Conservation (phyloP, 2,329 filamentous ascomycete species). For the Microcyclospora pomicola region DNA sequence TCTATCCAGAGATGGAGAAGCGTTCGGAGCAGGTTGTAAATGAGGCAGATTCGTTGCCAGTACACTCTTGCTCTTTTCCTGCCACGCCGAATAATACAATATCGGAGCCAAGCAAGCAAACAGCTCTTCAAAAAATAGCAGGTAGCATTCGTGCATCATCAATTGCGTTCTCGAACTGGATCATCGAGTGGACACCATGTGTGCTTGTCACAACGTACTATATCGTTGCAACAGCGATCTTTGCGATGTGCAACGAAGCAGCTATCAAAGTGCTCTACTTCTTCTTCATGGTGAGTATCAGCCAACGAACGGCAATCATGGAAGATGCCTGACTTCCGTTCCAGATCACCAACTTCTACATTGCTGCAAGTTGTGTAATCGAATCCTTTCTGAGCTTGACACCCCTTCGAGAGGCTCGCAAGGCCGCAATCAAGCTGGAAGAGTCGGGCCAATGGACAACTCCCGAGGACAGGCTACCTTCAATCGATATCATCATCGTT, state of each 20-base stretch:
- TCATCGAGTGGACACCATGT: conserved; percentile 18
- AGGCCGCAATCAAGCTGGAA: conserved; percentile 16
- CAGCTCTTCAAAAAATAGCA: conserved; percentile 3
- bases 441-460: conserved; percentile 9
- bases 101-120: not conserved
- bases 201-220: conserved; percentile 17
- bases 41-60: no score
- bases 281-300: conserved; percentile 14
- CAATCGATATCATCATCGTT: conserved; percentile 35
- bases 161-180: conserved; percentile 13
- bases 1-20: no score
- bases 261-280: conserved; percentile 20
- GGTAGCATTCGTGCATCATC: conserved; percentile 6
- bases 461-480: conserved; percentile 21
- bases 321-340: no score
- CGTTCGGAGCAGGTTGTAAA: no score
- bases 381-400: conserved; percentile 19
- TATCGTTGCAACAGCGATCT: conserved; percentile 16
- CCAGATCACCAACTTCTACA: conserved; percentile 17
- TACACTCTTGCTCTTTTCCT: no score
- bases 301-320: no score
- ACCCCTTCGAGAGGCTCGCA: conserved; percentile 15
- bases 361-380: conserved; percentile 15
- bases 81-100: no score
- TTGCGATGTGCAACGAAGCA: conserved; percentile 12